Base-by-base conservation (phyloP, 108 stramenopile species). In the Nitzschia sp. region DNA sequence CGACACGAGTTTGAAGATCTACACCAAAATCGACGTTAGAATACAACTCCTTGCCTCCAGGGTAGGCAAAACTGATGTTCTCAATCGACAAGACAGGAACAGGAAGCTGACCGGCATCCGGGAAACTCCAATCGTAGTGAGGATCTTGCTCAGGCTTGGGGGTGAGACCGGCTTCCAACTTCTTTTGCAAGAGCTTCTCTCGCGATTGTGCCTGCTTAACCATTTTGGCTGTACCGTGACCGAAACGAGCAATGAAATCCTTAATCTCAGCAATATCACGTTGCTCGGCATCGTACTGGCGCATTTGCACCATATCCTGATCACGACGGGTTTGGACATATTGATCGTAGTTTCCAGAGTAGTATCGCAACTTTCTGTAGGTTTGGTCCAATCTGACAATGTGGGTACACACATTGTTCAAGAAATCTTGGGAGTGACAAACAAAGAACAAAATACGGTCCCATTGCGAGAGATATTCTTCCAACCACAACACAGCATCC, bases 401-500 rank as follows among this genome's bases (percentile, higher is more conserved):
- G 83, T 99, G 80, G 7, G 98, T 97, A 76, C 97, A 97, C 10
- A 99, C 98, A 25, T 80, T 83, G 83, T 99, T 99, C 83, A 99
- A 83, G 74, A 99, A 99, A 82, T 98, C 98, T 75, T 98, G 97
- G n/a, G 88, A 89, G 83, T 95, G 93, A 73, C 91, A 94, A 29
- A 97, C 96, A 56, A 98, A 84, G 63, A 97, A 85, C 10, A 97
- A 77, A 66, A 96, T 98, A 51, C 95, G 95, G 65, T 88, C 83
- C 95, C 95, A 98, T 39, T 77, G 86, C 19, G 85, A 72, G 53
- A 99, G 74, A 81, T 97, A 98, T 25, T 97, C 92, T 80, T 99
- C 98, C 51, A 99, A 81, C 98, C 98, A 99, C 67, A 99, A 78
- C 20, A 98, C 97, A 59, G 97, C 97, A 67, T 98, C 98, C 96